Evolutionary conservation across 148 eudicot genomes (phyloP).

Genomic region (Spergularia bocconei): DNA sequence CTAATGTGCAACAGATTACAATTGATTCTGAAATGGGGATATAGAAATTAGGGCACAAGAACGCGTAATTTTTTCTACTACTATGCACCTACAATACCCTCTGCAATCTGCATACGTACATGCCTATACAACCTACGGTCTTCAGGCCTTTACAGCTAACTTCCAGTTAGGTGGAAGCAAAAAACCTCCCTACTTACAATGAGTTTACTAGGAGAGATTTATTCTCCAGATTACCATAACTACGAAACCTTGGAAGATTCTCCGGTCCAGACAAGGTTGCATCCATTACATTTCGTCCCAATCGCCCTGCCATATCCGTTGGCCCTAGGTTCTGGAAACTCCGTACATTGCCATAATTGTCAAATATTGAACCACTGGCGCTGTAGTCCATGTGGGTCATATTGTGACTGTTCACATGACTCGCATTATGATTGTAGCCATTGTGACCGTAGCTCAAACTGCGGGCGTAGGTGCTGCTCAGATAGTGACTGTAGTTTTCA

Average conservation of each 20-base stretch:
- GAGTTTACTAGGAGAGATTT: background rate
- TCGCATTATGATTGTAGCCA: background rate
- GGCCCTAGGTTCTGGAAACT: background rate
- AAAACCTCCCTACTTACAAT: background rate
- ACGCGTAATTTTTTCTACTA: too few species aligned
- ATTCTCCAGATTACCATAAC: slow-evolving; percentile 1
- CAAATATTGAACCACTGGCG: background rate
- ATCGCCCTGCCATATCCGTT: background rate
- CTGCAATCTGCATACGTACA: too few species aligned
- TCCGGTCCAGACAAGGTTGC: background rate
- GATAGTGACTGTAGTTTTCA: background rate
- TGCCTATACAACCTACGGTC: too few species aligned
- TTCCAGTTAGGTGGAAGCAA: background rate
- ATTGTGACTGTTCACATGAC: background rate
- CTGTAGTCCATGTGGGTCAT: background rate
- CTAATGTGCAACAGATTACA: background rate
- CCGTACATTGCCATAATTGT: background rate
- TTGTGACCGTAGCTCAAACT: background rate
- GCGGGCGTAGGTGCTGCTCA: background rate
- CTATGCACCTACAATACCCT: too few species aligned
- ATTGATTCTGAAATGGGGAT: background rate
- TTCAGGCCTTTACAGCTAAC: background rate
- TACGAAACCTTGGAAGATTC: background rate
- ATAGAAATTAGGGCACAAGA: too few species aligned
- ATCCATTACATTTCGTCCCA: background rate